These are phyloP conservation scores for Penicillium sp. DNA, from an alignment of 2,329 filamentous ascomycete species.

Conservation along the genomic window DNA sequence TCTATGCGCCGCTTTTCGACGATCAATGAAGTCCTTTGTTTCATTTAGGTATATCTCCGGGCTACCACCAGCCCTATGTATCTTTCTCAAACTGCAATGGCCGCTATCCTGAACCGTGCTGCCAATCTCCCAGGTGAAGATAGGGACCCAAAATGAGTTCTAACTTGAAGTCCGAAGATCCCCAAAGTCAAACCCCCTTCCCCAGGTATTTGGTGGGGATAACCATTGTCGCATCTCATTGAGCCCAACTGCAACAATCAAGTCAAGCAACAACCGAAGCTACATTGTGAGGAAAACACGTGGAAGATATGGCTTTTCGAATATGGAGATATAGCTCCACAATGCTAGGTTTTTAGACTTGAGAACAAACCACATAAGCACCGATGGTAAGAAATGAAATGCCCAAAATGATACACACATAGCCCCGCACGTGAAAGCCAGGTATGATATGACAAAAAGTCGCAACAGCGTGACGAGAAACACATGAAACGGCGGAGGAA, in stretches of 20 bases:
- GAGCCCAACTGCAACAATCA: background rate
- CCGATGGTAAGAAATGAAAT: conserved; percentile 10
- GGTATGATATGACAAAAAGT: conserved; percentile 14
- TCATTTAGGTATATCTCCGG: no score
- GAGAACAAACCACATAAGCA: conserved; percentile 6
- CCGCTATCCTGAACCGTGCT: no score
- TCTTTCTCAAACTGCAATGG: no score
- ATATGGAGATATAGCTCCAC: conserved; percentile 10
- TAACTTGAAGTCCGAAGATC: no score
- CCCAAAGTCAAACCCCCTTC: background rate
- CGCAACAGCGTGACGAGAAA: conserved; percentile 10
- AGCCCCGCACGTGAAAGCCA: conserved; percentile 13
- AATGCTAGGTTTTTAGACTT: conserved; percentile 15
- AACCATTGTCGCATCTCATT: background rate
- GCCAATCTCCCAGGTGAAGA: no score
- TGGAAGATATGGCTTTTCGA: conserved; percentile 6
- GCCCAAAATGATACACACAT: conserved; percentile 13
- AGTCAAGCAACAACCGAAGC: background rate
- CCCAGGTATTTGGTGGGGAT: background rate
- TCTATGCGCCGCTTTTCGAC: no score
- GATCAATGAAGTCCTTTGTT: no score
- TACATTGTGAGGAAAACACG: background rate
- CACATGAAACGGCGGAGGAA: background rate
- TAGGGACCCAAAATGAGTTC: no score
- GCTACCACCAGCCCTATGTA: no score